phyloP scores from a whole-genome alignment of 495 filamentous ascomycete species.

The Aspergillus nanangensis region DNA sequence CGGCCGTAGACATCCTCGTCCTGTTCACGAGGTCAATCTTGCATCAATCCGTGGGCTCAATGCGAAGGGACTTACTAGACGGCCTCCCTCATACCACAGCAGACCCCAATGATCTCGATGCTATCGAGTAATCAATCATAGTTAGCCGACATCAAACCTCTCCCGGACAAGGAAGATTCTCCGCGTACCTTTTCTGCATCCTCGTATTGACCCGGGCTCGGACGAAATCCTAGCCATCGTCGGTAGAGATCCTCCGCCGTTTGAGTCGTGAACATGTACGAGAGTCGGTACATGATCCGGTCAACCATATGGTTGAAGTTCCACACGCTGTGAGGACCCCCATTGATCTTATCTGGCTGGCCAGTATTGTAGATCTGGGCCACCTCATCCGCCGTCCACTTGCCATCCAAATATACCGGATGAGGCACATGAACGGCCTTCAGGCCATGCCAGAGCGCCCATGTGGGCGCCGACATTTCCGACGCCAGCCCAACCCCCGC shows the following conservation, averaged over 20 bases:
- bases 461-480: conserved; percentile 63
- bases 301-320: conserved; percentile 8
- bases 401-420: conserved; percentile 63
- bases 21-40: neutral
- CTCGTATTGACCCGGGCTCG: neutral
- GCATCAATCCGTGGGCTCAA: neutral
- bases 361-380: conserved; percentile 60
- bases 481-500: conserved; percentile 57
- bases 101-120: neutral
- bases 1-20: conserved; percentile 4
- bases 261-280: conserved; percentile 11
- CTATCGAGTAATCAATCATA: neutral
- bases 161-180: neutral
- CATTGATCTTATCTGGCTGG: conserved; percentile 12
- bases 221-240: conserved; percentile 7
- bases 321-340: conserved; percentile 13
- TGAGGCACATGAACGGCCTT: conserved; percentile 42
- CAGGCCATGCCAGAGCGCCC: conserved; percentile 62
- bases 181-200: neutral
- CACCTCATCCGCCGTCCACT: conserved; percentile 51
- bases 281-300: conserved; percentile 7
- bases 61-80: conserved; percentile 3
- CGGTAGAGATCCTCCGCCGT: conserved; percentile 10
- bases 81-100: conserved; percentile 4
- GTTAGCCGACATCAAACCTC: neutral